Evolutionary conservation across 2,329 filamentous ascomycete genomes (phyloP), one percentile per base, ranked within the genome.

Genomic region (Graphiopsis chlorocephala): DNA sequence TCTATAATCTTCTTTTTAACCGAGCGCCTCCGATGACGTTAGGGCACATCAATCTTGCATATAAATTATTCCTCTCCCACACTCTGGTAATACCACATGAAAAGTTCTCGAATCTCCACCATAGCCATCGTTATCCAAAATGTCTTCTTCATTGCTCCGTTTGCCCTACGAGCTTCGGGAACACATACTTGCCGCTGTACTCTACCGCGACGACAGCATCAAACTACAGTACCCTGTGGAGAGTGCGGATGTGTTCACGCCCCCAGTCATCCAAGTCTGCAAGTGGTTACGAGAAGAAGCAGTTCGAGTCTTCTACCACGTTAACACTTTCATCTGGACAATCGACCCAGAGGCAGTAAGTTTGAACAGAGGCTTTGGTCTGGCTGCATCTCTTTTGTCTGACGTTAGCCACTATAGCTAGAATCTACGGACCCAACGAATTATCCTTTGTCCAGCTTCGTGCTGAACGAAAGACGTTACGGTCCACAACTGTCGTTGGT

Each of bases 261-360:
- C 67, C 17, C 66, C 69, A n/a, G 47, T 70, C 4, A 68, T 68
- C 42, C 58, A 64, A 42, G 65, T 66, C 15, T 68, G 66, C 52
- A 61, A 66, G 35, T 38, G 23, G 17, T 50, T 71, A 7, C 67
- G 69, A 8, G 45, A 64, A 11, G 68, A 71, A 60, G 66, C 67
- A 12, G 14, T 70, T 10, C 62, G 67, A 33, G 66, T 68, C 7
- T 70, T 70, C 60, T 70, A 70, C 64, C 52, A 67, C 28, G 50
- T 20, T 29, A 71, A 70, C 33, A 61, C 61, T 42, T 71, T 68
- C 38, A 61, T 68, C 17, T 71, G 68, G 69, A 60, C 66, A 20
- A 66, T 71, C 12, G 68, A 71, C 26, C 45, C 65, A 14, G 65
- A 66, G 25, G 53, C 29, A 29, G 53, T 57, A 14, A 35, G 53